phyloP scores from a whole-genome alignment of 176 grass and related monocot species.

The Poa pratensis region DNA sequence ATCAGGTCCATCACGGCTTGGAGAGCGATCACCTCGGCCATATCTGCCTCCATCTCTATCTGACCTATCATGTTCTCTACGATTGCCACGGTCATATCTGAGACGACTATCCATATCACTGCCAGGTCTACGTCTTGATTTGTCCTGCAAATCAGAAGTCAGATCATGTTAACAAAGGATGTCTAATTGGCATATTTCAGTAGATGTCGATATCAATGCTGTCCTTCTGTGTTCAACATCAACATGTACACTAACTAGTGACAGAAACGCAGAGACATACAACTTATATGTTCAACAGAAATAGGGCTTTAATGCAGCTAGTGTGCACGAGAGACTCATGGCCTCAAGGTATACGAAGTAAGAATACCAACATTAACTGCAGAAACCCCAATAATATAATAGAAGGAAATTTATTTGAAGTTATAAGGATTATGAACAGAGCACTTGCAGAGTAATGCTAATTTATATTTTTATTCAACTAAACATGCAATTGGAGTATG shows the following conservation, averaged over 20 bases:
- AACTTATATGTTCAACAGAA: slow-evolving; percentile 18
- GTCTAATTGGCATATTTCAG: not conserved
- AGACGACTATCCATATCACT: slow-evolving; percentile 63
- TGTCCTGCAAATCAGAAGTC: slow-evolving; percentile 59
- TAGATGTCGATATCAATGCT: slow-evolving; percentile 1
- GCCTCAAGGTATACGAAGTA: not conserved
- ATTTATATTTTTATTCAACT: not conserved
- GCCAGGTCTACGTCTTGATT: slow-evolving; percentile 60
- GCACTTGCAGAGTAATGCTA: slow-evolving; percentile 8
- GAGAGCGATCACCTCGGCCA: slow-evolving; percentile 67
- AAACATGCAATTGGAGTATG: not conserved
- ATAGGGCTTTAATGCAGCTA: not conserved
- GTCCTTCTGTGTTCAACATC: not conserved
- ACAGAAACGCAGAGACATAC: not conserved
- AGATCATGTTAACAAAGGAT: slow-evolving; percentile 30
- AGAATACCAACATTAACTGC: not conserved
- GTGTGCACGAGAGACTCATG: slow-evolving; percentile 5
- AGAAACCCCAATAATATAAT: slow-evolving; percentile 7
- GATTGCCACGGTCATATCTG: slow-evolving; percentile 70
- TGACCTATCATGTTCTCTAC: slow-evolving; percentile 71
- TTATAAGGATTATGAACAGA: not conserved
- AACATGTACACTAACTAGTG: not conserved
- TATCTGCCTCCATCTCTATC: slow-evolving; percentile 79
- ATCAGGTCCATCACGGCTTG: slow-evolving; percentile 66
- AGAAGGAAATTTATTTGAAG: not conserved